Evolutionary conservation across 176 grass and related monocot genomes (phyloP).

Genomic region (Triticum timopheevii): DNA sequence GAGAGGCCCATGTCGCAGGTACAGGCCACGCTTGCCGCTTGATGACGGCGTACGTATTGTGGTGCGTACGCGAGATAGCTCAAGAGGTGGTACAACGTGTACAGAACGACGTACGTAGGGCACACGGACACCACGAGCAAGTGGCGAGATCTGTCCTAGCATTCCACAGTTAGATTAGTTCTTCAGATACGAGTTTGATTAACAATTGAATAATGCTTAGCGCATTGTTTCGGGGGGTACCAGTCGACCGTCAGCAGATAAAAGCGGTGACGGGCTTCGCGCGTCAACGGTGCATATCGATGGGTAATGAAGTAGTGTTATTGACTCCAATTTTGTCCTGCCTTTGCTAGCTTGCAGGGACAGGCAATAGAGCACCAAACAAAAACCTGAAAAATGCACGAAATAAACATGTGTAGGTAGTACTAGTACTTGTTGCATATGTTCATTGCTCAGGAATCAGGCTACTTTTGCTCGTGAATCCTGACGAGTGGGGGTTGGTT

Average conservation of each 20-base stretch:
- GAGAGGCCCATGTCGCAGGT: too few relatives aligned
- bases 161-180: not conserved
- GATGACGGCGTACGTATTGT: too few relatives aligned
- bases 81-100: too few relatives aligned
- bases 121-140: too few relatives aligned
- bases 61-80: too few relatives aligned
- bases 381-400: too few relatives aligned
- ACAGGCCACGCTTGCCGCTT: too few relatives aligned
- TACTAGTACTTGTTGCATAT: not conserved
- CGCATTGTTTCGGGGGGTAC: not conserved
- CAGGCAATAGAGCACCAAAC: not conserved
- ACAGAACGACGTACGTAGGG: too few relatives aligned
- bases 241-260: too few relatives aligned
- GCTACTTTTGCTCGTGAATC: not conserved
- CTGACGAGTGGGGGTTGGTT: not conserved
- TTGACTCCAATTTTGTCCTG: constrained; percentile 6
- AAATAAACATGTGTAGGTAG: not conserved
- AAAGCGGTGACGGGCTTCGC: not conserved
- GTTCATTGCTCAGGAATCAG: not conserved
- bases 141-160: too few relatives aligned
- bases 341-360: not conserved
- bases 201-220: not conserved
- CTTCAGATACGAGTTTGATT: not conserved
- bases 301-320: not conserved
- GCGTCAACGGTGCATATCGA: not conserved